Evolutionary conservation across 176 grass and related monocot species (phyloP).

Genomic region (Eleusine indica): DNA sequence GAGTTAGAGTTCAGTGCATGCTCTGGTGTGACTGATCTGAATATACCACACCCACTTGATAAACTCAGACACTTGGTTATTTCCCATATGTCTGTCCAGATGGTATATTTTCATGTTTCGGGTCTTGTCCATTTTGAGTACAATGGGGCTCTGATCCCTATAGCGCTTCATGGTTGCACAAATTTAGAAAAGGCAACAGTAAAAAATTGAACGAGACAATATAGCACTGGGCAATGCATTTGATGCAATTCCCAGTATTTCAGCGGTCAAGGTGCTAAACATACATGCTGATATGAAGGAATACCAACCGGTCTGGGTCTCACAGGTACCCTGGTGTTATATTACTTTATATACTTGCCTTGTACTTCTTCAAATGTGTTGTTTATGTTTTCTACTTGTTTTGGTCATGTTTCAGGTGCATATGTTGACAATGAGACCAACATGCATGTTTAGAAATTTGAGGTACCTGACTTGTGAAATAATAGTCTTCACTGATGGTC

Average conservation of each 20-base stretch:
- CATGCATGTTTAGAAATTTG: conserved; percentile 10
- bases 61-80: too few species aligned
- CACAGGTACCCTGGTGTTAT: background rate
- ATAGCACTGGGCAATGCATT: background rate
- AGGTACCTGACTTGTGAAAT: conserved; percentile 20
- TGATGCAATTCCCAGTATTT: conserved; percentile 17
- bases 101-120: too few species aligned
- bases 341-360: background rate
- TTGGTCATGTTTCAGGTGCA: conserved; percentile 33
- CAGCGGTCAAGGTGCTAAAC: background rate
- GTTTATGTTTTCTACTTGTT: background rate
- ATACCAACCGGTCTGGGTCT: background rate
- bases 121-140: too few species aligned
- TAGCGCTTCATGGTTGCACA: too few species aligned
- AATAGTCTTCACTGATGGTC: background rate
- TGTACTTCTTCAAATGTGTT: background rate
- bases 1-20: conserved; percentile 7
- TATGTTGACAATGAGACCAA: background rate
- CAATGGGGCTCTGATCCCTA: too few species aligned
- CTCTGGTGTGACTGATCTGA: too few species aligned
- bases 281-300: background rate
- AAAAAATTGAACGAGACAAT: too few species aligned
- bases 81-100: too few species aligned
- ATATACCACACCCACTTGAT: too few species aligned
- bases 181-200: too few species aligned